phyloP scores from a whole-genome alignment of 1,284 basidiomycete genomes.

The Ustilago nuda region DNA sequence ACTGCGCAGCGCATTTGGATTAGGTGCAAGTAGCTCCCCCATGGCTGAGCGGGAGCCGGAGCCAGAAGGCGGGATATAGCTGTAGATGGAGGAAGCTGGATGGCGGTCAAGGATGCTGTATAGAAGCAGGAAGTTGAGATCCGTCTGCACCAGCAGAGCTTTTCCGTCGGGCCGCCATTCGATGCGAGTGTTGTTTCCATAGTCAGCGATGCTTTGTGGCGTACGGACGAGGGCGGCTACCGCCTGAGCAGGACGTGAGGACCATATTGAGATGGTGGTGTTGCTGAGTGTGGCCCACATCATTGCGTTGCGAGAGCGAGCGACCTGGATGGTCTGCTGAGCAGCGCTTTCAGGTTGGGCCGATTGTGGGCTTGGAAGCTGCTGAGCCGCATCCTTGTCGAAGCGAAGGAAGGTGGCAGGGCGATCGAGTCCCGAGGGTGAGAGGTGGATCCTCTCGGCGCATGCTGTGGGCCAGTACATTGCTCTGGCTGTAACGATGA shows the following conservation, averaged over 20 bases:
- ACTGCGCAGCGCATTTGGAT: slow-evolving; percentile 39
- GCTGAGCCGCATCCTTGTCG: slow-evolving; percentile 47
- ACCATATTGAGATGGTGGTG: slow-evolving; percentile 58
- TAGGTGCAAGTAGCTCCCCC: slow-evolving; percentile 52
- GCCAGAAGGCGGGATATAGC: slow-evolving; percentile 55
- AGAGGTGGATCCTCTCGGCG: slow-evolving; percentile 59
- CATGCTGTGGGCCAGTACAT: slow-evolving; percentile 68
- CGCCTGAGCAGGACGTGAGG: slow-evolving; percentile 60
- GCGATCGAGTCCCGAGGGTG: slow-evolving; percentile 53
- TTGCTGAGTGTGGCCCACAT: slow-evolving; percentile 58
- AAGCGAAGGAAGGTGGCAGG: slow-evolving; percentile 33
- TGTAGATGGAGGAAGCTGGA: slow-evolving; percentile 46
- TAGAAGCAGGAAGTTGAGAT: slow-evolving; percentile 52
- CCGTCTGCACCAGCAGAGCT: slow-evolving; percentile 51
- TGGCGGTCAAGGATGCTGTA: slow-evolving; percentile 51
- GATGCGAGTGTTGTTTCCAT: slow-evolving; percentile 59
- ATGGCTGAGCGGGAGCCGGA: slow-evolving; percentile 44
- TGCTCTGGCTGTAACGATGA: neutral
- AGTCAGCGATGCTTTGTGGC: slow-evolving; percentile 56
- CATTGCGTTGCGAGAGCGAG: slow-evolving; percentile 52
- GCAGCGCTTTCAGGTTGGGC: slow-evolving; percentile 8
- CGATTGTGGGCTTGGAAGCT: slow-evolving; percentile 10
- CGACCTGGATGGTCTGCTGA: slow-evolving; percentile 49
- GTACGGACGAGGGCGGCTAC: slow-evolving; percentile 62
- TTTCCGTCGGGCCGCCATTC: slow-evolving; percentile 58